These are phyloP conservation scores for Monosporascus sp. DNA, from an alignment of 2,329 filamentous ascomycete species.

Conservation along the genomic window DNA sequence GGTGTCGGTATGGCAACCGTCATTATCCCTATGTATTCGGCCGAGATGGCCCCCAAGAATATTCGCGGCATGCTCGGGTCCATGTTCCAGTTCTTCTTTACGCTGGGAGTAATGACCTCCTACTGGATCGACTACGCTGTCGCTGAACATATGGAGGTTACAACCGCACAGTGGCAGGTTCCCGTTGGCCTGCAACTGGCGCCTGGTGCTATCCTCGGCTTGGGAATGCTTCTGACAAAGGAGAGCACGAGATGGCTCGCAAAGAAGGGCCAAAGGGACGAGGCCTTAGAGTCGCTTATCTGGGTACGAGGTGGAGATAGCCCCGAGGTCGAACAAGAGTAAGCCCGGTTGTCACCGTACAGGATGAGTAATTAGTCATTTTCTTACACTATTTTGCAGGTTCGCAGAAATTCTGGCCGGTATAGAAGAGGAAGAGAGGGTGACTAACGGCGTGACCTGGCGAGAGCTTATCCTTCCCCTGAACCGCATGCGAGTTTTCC, in stretches of 20 bases:
- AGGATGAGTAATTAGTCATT: background rate
- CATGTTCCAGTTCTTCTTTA: constrained; percentile 47
- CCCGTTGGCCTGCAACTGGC: constrained; percentile 48
- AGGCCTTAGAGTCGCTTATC: constrained; percentile 41
- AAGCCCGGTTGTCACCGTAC: background rate
- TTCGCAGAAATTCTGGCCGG: constrained; percentile 35
- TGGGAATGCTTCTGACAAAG: constrained; percentile 42
- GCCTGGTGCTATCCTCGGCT: constrained; percentile 39
- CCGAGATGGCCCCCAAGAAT: constrained; percentile 37
- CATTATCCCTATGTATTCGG: constrained; percentile 32
- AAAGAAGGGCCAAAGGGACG: constrained; percentile 35
- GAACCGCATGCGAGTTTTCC: constrained; percentile 40
- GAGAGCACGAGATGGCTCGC: constrained; percentile 48
- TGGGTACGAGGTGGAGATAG: constrained; percentile 42
- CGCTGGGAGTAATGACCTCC: constrained; percentile 40
- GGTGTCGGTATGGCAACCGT: constrained; percentile 29
- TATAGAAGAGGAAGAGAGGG: constrained; percentile 38
- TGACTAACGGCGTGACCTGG: constrained; percentile 37
- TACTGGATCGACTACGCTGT: constrained; percentile 52
- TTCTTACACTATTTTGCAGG: constrained; percentile 5
- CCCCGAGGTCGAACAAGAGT: background rate
- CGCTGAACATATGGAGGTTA: constrained; percentile 22
- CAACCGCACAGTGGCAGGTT: constrained; percentile 48
- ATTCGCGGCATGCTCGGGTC: constrained; percentile 42
- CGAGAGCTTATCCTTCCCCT: constrained; percentile 38